Evolutionary conservation across 2,329 filamentous ascomycete genomes (phyloP).

Genomic region (Thelonectria discophora): DNA sequence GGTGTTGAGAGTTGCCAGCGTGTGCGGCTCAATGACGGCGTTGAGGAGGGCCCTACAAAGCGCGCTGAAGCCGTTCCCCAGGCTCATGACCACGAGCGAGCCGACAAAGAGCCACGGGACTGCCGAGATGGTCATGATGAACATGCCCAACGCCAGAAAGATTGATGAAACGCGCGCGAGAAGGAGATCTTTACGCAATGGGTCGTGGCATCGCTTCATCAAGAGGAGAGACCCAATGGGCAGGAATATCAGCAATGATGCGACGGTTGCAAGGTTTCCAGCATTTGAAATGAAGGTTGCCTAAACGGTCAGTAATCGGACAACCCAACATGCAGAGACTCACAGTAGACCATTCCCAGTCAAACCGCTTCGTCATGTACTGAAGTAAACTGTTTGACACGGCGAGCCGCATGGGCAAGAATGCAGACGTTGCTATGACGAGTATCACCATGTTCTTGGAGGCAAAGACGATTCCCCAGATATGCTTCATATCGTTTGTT

Average conservation of each 20-base stretch:
- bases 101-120: slow-evolving; percentile 48
- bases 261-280: slow-evolving; percentile 49
- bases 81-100: slow-evolving; percentile 55
- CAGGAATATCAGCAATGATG: slow-evolving; percentile 51
- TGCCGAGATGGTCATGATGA: slow-evolving; percentile 50
- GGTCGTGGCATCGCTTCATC: slow-evolving; percentile 41
- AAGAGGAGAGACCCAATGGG: slow-evolving; percentile 48
- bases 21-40: slow-evolving; percentile 61
- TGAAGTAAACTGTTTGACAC: slow-evolving; percentile 55
- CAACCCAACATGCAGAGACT: neutral
- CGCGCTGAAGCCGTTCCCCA: slow-evolving; percentile 55
- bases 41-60: slow-evolving; percentile 62
- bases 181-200: slow-evolving; percentile 52
- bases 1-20: slow-evolving; percentile 63
- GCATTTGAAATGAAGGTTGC: slow-evolving; percentile 55
- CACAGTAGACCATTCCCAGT: slow-evolving; percentile 57
- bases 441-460: slow-evolving; percentile 52
- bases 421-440: slow-evolving; percentile 45
- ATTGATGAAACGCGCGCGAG: slow-evolving; percentile 49
- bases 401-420: slow-evolving; percentile 44
- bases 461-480: slow-evolving; percentile 52
- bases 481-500: slow-evolving; percentile 46
- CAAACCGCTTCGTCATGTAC: slow-evolving; percentile 61
- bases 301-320: slow-evolving; percentile 29
- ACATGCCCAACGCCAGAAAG: slow-evolving; percentile 45